These are phyloP conservation scores for Choricystis sp. DNA, from an alignment of 139 green algal species.

Conservation along the genomic window DNA sequence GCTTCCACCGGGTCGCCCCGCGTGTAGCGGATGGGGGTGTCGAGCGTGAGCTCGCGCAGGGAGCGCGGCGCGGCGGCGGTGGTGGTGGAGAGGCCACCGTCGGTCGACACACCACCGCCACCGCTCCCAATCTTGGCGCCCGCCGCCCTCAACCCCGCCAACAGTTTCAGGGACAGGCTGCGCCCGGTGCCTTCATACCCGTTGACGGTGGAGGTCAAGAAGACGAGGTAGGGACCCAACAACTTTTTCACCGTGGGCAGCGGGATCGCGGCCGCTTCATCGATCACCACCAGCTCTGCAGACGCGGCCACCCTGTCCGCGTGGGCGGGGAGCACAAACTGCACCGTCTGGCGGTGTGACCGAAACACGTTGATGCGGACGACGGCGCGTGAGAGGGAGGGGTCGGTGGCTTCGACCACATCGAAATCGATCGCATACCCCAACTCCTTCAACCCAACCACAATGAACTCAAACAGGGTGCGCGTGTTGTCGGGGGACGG, in stretches of 20 bases:
- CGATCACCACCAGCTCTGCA: constrained; percentile 95
- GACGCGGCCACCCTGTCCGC: constrained; percentile 47
- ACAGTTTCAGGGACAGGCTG: constrained; percentile 86
- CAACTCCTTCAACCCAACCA: constrained; percentile 76
- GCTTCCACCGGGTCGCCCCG: constrained; percentile 71
- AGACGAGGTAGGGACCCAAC: constrained; percentile 94
- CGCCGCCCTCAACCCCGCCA: constrained; percentile 73
- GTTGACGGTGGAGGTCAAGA: constrained; percentile 89
- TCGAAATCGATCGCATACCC: constrained; percentile 88
- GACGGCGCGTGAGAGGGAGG: constrained; percentile 70
- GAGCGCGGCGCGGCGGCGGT: constrained; percentile 29
- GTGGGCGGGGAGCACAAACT: constrained; percentile 28
- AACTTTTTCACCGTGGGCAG: constrained; percentile 81
- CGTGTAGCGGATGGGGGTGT: constrained; percentile 86
- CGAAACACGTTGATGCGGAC: constrained; percentile 87
- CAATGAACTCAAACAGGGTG: constrained; percentile 96
- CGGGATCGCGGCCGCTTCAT: constrained; percentile 92
- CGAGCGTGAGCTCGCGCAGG: constrained; percentile 81
- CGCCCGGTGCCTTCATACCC: constrained; percentile 94
- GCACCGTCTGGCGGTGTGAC: constrained; percentile 58
- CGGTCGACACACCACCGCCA: not conserved
- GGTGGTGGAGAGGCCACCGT: constrained; percentile 1
- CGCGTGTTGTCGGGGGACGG: constrained; percentile 90
- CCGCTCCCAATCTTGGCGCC: not conserved
- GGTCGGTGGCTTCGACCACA: constrained; percentile 85